Evolutionary conservation across 305 asterid genomes (phyloP), one percentile per base, ranked within the genome.

Genomic region (Fraxinus albicans): DNA sequence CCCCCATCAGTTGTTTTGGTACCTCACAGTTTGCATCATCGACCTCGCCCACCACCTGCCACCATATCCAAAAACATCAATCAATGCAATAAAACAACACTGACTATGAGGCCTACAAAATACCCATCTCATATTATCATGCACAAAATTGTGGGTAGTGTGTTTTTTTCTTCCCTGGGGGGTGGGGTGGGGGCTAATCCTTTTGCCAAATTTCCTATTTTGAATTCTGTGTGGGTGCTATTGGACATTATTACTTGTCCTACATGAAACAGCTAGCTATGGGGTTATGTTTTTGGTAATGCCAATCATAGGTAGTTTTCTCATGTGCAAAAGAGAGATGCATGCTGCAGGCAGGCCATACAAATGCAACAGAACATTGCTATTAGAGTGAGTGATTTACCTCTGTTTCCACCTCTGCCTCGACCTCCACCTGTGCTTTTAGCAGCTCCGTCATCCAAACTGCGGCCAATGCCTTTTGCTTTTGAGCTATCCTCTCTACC

Each of bases 351-450:
- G 55, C 27, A 17, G 29, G 27, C 27, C 69, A 50, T 36, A 47
- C 15, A 12, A 13, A 79, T 6, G 7, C 69, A 79, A 73, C 33
- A 69, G 33, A 67, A 67, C n/a, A 40, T 10, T 58, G 33, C 19
- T 25, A 19, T 25, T 15, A 0, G 0, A 35, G 17, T 6, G 1
- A 38, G 77, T 17, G 70, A 76, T 8, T 10, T 12, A 87, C 92
- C 92, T 88, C 92, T 87, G 82, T 42, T 83, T 84, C 91, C 91
- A 76, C 87, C 88, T 79, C 89, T 86, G 83, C 94, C 90, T 73
- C 92, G 87, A 44, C 88, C 86, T 31, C 85, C 86, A 74, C 86
- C 88, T 19, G 69, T 82, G 81, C 92, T 91, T 76, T 91, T 87
- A 86, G 78, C 86, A 60, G 89, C 88, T 70, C 90, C 92, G 73